Evolutionary conservation across 108 stramenopile genomes (phyloP).

Genomic region (Bacterosira constricta): DNA sequence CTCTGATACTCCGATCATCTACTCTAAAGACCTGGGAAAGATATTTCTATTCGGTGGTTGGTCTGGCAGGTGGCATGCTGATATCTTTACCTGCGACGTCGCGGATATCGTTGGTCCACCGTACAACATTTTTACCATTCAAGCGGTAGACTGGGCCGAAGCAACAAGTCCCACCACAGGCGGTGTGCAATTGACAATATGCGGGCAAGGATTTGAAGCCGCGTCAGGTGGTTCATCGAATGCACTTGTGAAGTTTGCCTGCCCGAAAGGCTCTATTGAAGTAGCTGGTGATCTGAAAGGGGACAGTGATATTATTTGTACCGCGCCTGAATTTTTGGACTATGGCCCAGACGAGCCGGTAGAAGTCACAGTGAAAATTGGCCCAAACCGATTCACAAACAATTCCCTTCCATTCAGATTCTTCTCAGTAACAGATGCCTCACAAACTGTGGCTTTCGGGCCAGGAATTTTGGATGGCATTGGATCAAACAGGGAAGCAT

Average conservation of each 20-base stretch:
- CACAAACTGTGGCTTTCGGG: slow-evolving; percentile 72
- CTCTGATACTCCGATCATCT: slow-evolving; percentile 65
- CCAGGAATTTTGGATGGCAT: slow-evolving; percentile 68
- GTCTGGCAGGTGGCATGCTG: slow-evolving; percentile 77
- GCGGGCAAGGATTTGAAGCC: slow-evolving; percentile 66
- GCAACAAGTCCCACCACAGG: slow-evolving; percentile 77
- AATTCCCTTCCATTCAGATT: slow-evolving; percentile 57
- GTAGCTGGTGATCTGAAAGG: slow-evolving; percentile 52
- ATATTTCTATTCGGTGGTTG: slow-evolving; percentile 83
- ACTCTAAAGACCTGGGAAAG: slow-evolving; percentile 49
- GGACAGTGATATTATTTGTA: slow-evolving; percentile 55
- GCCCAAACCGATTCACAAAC: slow-evolving; percentile 69
- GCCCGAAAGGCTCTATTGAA: slow-evolving; percentile 67
- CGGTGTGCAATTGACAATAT: slow-evolving; percentile 43
- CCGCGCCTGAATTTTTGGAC: slow-evolving; percentile 67
- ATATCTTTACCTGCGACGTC: slow-evolving; percentile 63
- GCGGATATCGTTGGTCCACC: slow-evolving; percentile 81
- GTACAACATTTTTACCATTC: slow-evolving; percentile 55
- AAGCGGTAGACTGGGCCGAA: slow-evolving; percentile 33
- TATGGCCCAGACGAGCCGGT: slow-evolving; percentile 59
- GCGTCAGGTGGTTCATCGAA: slow-evolving; percentile 18
- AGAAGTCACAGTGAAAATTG: slow-evolving; percentile 66
- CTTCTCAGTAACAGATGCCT: slow-evolving; percentile 74
- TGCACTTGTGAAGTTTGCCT: slow-evolving; percentile 33
- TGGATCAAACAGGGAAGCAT: slow-evolving; percentile 32